These are phyloP conservation scores for Schizopora paradoxa DNA, from an alignment of 1,284 basidiomycete genomes.

Conservation along the genomic window DNA sequence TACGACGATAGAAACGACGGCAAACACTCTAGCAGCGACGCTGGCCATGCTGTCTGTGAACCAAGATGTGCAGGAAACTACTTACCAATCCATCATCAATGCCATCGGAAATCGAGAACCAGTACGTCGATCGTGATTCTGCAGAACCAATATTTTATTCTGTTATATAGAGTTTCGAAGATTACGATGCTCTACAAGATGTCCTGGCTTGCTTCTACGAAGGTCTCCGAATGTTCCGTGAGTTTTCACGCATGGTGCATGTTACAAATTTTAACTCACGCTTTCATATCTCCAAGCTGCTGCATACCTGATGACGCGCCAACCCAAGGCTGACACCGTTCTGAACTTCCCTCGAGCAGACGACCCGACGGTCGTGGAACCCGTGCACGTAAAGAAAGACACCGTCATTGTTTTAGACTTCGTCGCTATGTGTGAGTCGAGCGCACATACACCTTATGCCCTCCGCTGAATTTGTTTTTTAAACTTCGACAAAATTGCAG, in stretches of 20 bases:
- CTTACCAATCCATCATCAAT: conserved; percentile 14
- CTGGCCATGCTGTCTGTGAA: conserved; percentile 19
- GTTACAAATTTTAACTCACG: no score
- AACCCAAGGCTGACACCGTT: neutral
- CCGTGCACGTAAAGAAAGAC: neutral
- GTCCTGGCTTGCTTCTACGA: conserved; percentile 19
- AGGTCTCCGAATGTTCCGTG: conserved; percentile 15
- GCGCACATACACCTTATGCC: no score
- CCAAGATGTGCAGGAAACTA: conserved; percentile 19
- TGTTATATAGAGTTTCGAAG: conserved; percentile 15
- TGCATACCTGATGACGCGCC: neutral
- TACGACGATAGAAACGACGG: conserved; percentile 17
- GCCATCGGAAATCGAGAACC: conserved; percentile 13
- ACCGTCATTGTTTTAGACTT: neutral
- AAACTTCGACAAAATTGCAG: no score
- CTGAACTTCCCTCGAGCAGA: neutral
- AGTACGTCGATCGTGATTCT: conserved; percentile 1
- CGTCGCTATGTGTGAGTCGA: neutral
- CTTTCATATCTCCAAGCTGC: neutral
- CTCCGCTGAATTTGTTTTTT: no score
- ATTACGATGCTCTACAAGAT: conserved; percentile 15
- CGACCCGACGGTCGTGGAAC: neutral
- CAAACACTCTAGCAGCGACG: conserved; percentile 18
- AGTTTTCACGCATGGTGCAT: no score
- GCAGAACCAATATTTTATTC: neutral